Percentiles rank a stretch among this genome's conserved stretches.
phyloP scores from a whole-genome alignment of 768 basidiomycete species.

The Rhodocollybia butyracea region DNA sequence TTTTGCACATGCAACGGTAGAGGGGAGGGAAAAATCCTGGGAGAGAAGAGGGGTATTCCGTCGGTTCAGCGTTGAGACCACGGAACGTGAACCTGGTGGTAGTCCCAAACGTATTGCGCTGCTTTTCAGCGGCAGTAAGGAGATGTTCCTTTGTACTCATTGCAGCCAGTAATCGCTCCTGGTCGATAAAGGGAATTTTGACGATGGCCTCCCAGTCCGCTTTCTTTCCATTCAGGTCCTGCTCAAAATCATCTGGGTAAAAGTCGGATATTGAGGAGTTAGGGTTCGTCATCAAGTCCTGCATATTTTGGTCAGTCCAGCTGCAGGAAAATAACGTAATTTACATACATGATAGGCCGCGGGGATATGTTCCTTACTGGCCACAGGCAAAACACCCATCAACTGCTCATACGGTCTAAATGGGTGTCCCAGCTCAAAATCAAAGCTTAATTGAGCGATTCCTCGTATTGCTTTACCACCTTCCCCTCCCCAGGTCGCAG shows the following conservation, averaged over 20 bases:
- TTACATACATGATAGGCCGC: conserved; percentile 70
- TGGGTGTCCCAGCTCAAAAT: conserved; percentile 83
- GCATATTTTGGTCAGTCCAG: conserved; percentile 5
- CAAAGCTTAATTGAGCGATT: conserved; percentile 77
- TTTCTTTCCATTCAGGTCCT: conserved; percentile 96
- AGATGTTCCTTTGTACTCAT: conserved; percentile 82
- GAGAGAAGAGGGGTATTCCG: conserved; percentile 82
- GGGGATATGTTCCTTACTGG: conserved; percentile 88
- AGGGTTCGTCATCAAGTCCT: conserved; percentile 88
- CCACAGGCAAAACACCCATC: conserved; percentile 95
- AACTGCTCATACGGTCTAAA: conserved; percentile 94
- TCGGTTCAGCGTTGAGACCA: conserved; percentile 47
- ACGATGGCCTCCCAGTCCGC: conserved; percentile 99
- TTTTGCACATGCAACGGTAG: conserved; percentile 71
- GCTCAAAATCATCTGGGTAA: conserved; percentile 89
- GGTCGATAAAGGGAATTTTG: conserved; percentile 97
- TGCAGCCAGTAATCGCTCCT: conserved; percentile 69
- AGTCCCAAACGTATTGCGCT: conserved; percentile 74
- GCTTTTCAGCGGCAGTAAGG: conserved; percentile 70
- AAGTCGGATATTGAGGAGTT: conserved; percentile 91
- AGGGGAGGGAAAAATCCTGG: conserved; percentile 95
- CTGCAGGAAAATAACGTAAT: not conserved
- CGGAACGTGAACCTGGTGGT: conserved; percentile 79
- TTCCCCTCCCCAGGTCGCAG: not conserved
- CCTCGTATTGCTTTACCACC: conserved; percentile 21